Conservation (phyloP, 2,329 filamentous ascomycete species). For the Emergomyces pasteurianus region DNA sequence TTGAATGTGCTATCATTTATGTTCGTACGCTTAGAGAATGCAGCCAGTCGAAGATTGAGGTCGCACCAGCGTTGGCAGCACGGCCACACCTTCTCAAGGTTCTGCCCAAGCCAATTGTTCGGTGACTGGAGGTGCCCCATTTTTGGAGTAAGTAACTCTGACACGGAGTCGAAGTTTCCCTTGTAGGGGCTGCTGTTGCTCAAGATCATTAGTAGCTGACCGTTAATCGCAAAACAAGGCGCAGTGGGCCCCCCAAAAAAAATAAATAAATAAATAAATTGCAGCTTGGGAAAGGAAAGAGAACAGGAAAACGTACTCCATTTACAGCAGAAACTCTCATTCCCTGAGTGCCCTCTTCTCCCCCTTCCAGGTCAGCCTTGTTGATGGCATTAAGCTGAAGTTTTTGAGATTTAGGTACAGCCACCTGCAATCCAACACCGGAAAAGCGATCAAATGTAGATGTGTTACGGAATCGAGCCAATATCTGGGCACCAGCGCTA, state of each 20-base stretch:
- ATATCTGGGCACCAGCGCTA: slow-evolving; percentile 57
- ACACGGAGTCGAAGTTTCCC: slow-evolving; percentile 65
- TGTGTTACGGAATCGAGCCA: slow-evolving; percentile 71
- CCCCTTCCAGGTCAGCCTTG: slow-evolving; percentile 60
- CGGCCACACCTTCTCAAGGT: slow-evolving; percentile 32
- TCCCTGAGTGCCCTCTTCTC: slow-evolving; percentile 73
- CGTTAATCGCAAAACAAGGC: too few species aligned
- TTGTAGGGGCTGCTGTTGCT: slow-evolving; percentile 49
- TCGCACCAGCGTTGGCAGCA: neutral
- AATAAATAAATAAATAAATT: too few species aligned
- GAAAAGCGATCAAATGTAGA: slow-evolving; percentile 54
- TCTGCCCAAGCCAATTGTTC: slow-evolving; percentile 98
- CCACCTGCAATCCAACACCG: slow-evolving; percentile 76
- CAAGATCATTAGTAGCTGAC: neutral
- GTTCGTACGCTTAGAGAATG: neutral
- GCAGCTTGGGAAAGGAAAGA: too few species aligned
- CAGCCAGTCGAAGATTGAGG: neutral
- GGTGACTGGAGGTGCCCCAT: slow-evolving; percentile 56
- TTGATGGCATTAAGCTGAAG: slow-evolving; percentile 86
- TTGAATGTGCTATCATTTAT: slow-evolving; percentile 2
- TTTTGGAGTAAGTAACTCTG: slow-evolving; percentile 68
- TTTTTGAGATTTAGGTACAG: slow-evolving; percentile 93
- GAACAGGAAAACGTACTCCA: slow-evolving; percentile 58
- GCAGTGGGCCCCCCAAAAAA: neutral
- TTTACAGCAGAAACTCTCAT: slow-evolving; percentile 79